Conservation (phyloP, 192 early-diverging fungal species). For the Backusella morwellensis region DNA sequence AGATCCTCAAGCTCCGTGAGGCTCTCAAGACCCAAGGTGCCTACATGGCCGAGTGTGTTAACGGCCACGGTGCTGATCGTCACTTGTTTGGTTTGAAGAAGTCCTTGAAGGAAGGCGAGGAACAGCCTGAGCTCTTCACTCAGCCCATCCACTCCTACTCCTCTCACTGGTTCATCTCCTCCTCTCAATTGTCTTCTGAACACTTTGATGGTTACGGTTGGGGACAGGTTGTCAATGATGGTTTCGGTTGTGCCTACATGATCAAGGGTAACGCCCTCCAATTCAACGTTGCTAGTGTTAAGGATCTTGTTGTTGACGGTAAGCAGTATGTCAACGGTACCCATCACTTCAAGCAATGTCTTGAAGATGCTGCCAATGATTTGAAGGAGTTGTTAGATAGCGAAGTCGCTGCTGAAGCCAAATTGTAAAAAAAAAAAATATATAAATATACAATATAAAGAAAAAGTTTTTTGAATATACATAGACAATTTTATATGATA, state of each 20-base stretch:
- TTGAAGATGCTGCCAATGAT: constrained; percentile 87
- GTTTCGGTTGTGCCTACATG: constrained; percentile 94
- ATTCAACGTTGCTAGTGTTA: constrained; percentile 83
- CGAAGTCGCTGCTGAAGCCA: constrained; percentile 59
- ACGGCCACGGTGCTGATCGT: constrained; percentile 88
- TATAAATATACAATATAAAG: neutral
- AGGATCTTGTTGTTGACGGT: constrained; percentile 55
- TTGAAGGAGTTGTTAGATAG: constrained; percentile 73
- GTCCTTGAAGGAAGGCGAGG: constrained; percentile 67
- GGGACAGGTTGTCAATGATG: constrained; percentile 48
- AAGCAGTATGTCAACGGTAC: constrained; percentile 51
- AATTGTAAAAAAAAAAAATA: constrained; percentile 48
- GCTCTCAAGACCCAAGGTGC: constrained; percentile 76
- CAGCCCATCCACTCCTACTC: constrained; percentile 81
- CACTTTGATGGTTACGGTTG: constrained; percentile 93
- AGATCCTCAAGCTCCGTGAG: constrained; percentile 66
- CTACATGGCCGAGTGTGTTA: constrained; percentile 80
- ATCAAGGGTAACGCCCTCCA: constrained; percentile 83
- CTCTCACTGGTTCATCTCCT: constrained; percentile 89
- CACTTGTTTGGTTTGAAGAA: constrained; percentile 86
- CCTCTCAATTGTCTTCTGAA: constrained; percentile 89
- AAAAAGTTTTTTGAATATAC: neutral
- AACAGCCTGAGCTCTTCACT: constrained; percentile 81
- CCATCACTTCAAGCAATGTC: constrained; percentile 70
- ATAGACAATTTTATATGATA: constrained; percentile 1